Evolutionary conservation across 1,284 basidiomycete genomes (phyloP).

Genomic region (Cutaneotrichosporon cutaneum): DNA sequence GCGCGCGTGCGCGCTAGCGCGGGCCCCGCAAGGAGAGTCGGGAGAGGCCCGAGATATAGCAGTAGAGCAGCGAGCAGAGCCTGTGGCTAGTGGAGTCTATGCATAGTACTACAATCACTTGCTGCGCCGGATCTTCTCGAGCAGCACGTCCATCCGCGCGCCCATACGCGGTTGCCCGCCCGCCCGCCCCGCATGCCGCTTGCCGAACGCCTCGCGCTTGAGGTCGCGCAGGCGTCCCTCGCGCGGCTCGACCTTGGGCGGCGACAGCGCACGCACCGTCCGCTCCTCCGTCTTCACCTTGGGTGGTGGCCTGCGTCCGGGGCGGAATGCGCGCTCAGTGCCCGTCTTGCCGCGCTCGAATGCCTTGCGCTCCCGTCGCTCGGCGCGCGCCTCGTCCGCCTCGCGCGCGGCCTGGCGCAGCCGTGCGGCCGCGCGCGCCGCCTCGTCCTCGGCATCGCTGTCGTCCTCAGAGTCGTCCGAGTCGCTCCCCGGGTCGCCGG

Average conservation of each 20-base stretch:
- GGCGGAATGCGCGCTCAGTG: neutral
- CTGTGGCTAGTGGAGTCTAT: neutral
- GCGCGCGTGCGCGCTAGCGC: constrained; percentile 6
- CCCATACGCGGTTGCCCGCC: constrained; percentile 54
- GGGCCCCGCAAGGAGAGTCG: too few relatives aligned
- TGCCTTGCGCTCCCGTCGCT: neutral
- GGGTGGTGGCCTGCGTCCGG: constrained; percentile 1
- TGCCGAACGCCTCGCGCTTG: constrained; percentile 47
- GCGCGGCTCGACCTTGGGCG: constrained; percentile 3
- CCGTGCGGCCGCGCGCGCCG: constrained; percentile 7
- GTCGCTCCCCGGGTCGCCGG: constrained; percentile 11
- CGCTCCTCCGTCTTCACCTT: constrained; percentile 12
- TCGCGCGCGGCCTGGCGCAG: neutral
- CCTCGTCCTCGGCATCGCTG: constrained; percentile 11
- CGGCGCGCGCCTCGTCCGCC: constrained; percentile 3
- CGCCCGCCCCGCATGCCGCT: constrained; percentile 23
- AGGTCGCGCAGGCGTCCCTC: constrained; percentile 26
- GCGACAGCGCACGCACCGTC: constrained; percentile 18
- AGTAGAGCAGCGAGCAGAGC: too few relatives aligned
- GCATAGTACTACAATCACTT: constrained; percentile 18
- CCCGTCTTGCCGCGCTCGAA: neutral
- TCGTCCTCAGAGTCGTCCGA: constrained; percentile 14
- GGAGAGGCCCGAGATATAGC: too few relatives aligned
- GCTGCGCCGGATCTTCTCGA: constrained; percentile 52
- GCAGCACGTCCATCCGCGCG: constrained; percentile 51